phyloP scores from a whole-genome alignment of 331 rosid genomes.

The Saraca asoca region DNA sequence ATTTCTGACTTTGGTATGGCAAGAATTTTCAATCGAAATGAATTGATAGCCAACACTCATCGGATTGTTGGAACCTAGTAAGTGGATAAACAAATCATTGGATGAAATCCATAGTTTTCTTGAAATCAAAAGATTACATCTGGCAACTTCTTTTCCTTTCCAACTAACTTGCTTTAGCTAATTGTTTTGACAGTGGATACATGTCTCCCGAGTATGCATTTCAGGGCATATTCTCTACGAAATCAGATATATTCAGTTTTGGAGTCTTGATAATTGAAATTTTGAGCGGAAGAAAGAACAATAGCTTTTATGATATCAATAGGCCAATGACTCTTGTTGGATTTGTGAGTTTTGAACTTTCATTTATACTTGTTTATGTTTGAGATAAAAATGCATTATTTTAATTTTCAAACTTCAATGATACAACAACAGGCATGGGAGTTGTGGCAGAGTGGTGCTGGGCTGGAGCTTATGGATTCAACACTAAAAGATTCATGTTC shows the following conservation, averaged over 20 bases:
- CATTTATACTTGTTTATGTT: too few relatives aligned
- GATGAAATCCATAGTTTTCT: not conserved
- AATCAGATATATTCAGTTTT: too few relatives aligned
- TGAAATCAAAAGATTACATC: not conserved
- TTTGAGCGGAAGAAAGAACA: not conserved
- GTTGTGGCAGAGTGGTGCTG: constrained; percentile 9
- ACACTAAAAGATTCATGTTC: not conserved
- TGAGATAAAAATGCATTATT: too few relatives aligned
- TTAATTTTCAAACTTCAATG: not conserved
- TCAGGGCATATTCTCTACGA: too few relatives aligned
- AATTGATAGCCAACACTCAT: not conserved
- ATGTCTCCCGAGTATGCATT: too few relatives aligned
- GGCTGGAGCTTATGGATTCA: not conserved
- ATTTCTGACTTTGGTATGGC: constrained; percentile 6
- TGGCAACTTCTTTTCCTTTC: not conserved
- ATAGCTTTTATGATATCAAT: not conserved
- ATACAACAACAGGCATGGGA: not conserved
- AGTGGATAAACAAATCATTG: not conserved
- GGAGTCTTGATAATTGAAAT: too few relatives aligned
- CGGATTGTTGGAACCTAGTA: not conserved
- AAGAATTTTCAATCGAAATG: not conserved
- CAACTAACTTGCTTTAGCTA: not conserved
- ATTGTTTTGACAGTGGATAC: not conserved
- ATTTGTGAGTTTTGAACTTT: not conserved
- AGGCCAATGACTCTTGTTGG: not conserved